Base-by-base conservation (phyloP, 2,329 filamentous ascomycete species). In the Xylariaceae sp. region DNA sequence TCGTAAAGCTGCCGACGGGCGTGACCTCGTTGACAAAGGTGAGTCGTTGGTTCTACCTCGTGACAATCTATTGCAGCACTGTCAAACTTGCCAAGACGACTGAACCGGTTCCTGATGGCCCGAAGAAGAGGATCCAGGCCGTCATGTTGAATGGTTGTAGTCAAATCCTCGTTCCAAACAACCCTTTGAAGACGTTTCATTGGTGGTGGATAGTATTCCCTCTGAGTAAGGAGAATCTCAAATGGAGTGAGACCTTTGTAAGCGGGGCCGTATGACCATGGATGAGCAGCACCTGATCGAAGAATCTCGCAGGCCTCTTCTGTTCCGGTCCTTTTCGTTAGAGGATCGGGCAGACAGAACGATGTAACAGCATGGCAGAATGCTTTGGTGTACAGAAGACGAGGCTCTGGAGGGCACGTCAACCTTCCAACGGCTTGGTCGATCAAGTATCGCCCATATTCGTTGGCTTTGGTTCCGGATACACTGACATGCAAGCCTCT, bases 361-460 rank as follows among this genome's bases (percentile, higher is more conserved):
- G 77, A 78, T 0, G 79, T 83, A 3, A 67, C 54, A 0, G 77
- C 78, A 46, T 84, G 79, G 1, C 76, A 26, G 17, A 36, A 41
- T 9, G 39, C 35, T n/a, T n/a, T n/a, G n/a, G n/a, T n/a, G n/a
- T n/a, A 3, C 37, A 4, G n/a, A 32, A 40, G 10, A 40, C 31
- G 11, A 34, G 37, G 16, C 38, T 13, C 23, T 40, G 31, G 9
- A 40, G 13, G 15, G 29, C 28, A 4, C 35, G 31, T 11, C 37
- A 32, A 17, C 34, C 38, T 11, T 13, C 13, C 12, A 40, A 29
- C n/a, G 31, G 28, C 2, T 34, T 31, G 13, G 37, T 5, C 17
- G n/a, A 19, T 40, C 35, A 8, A 35, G 5, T n/a, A n/a, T n/a
- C n/a, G n/a, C 12, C 27, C 10, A 5, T 31, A 17, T 3, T 33